These are phyloP conservation scores for Russula virescens DNA, from an alignment of 768 basidiomycete genomes.

Conservation along the genomic window DNA sequence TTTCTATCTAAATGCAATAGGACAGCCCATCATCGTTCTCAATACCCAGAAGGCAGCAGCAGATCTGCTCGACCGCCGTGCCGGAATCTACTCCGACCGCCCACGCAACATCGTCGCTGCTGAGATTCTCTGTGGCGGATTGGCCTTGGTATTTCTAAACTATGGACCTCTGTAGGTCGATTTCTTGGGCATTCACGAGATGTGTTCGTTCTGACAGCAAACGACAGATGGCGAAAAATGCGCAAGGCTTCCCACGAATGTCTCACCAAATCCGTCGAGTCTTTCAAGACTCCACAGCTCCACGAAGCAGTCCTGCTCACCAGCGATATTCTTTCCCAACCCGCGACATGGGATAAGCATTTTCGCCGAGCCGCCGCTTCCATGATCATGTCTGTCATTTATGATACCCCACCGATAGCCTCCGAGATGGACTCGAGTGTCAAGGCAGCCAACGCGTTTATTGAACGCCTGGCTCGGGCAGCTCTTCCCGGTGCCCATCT, in stretches of 20 bases:
- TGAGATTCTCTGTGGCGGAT: constrained; percentile 19
- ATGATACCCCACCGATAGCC: constrained; percentile 16
- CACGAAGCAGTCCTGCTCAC: constrained; percentile 19
- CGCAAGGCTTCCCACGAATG: constrained; percentile 19
- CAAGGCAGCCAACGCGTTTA: constrained; percentile 18
- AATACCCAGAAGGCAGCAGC: constrained; percentile 26
- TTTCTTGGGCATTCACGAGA: neutral
- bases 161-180: constrained; percentile 16
- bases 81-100: constrained; percentile 21
- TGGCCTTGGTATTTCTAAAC: constrained; percentile 16
- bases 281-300: constrained; percentile 9
- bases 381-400: constrained; percentile 18
- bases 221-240: constrained; percentile 24
- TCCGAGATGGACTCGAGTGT: constrained; percentile 14
- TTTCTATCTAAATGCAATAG: constrained; percentile 22
- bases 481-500: constrained; percentile 21
- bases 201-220: neutral
- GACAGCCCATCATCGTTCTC: constrained; percentile 26
- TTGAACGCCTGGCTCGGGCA: constrained; percentile 15
- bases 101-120: constrained; percentile 21
- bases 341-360: constrained; percentile 15
- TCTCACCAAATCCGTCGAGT: constrained; percentile 6
- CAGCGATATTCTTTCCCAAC: constrained; percentile 7
- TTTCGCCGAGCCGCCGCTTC: constrained; percentile 21
- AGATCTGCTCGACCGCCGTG: constrained; percentile 26